These are phyloP conservation scores for Panaeolus cyanescens DNA, from an alignment of 768 basidiomycete species.

Conservation along the genomic window DNA sequence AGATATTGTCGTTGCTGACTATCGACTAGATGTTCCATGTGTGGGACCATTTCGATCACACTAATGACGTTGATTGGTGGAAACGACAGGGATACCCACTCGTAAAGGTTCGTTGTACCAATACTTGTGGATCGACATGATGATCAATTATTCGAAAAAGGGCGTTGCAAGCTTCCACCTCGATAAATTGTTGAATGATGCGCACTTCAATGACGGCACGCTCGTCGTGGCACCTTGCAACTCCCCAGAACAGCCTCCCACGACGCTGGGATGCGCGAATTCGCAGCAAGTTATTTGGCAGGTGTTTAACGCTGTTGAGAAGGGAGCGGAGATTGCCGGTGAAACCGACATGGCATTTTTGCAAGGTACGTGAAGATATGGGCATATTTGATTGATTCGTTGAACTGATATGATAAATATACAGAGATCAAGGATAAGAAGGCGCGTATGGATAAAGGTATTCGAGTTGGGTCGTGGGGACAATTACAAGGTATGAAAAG, in stretches of 20 bases:
- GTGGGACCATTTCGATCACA: slow-evolving; percentile 82
- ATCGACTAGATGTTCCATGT: slow-evolving; percentile 68
- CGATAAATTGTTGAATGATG: slow-evolving; percentile 67
- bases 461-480: slow-evolving; percentile 74
- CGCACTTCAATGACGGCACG: slow-evolving; percentile 66
- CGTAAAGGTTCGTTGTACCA: slow-evolving; percentile 51
- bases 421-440: slow-evolving; percentile 60
- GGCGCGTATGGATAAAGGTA: slow-evolving; percentile 69
- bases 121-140: neutral
- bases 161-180: slow-evolving; percentile 71
- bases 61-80: slow-evolving; percentile 70
- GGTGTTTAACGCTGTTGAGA: slow-evolving; percentile 70
- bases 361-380: slow-evolving; percentile 36
- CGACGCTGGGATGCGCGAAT: slow-evolving; percentile 69
- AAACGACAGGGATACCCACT: slow-evolving; percentile 74
- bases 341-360: slow-evolving; percentile 68
- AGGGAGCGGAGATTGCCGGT: slow-evolving; percentile 66
- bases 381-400: neutral
- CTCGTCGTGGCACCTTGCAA: slow-evolving; percentile 76
- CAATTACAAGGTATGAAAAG: slow-evolving; percentile 76
- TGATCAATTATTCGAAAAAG: slow-evolving; percentile 33
- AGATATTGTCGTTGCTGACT: neutral
- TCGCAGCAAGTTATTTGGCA: slow-evolving; percentile 81
- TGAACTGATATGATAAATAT: neutral
- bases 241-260: slow-evolving; percentile 72